Evolutionary conservation across 768 basidiomycete genomes (phyloP).

Genomic region (Auriscalpium vulgare): DNA sequence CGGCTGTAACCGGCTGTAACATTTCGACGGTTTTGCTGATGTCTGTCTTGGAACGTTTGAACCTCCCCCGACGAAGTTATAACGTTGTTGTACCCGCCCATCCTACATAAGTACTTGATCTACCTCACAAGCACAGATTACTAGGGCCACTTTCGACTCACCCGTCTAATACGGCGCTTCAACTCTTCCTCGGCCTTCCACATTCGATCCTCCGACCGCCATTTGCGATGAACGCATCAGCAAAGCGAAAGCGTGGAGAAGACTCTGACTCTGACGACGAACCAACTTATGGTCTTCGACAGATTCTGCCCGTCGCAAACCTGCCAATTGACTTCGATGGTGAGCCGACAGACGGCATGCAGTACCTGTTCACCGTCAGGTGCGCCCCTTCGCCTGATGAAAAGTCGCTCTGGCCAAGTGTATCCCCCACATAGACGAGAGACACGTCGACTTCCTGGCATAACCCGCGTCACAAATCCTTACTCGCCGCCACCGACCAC

Average conservation of each 20-base stretch:
- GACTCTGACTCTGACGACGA: constrained; percentile 59
- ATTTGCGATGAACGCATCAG: not conserved
- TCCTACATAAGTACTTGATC: too few relatives aligned
- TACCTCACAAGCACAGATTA: too few relatives aligned
- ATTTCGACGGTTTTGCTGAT: too few relatives aligned
- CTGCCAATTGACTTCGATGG: constrained; percentile 62
- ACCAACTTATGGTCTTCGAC: constrained; percentile 47
- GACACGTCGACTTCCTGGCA: constrained; percentile 53
- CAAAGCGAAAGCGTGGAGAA: constrained; percentile 41
- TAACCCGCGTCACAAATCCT: constrained; percentile 62
- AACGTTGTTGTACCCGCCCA: too few relatives aligned
- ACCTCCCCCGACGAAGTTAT: too few relatives aligned
- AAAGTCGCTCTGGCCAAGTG: not conserved
- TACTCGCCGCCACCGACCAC: constrained; percentile 35
- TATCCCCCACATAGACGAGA: constrained; percentile 46
- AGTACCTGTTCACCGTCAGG: constrained; percentile 81
- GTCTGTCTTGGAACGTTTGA: too few relatives aligned
- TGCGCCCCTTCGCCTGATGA: constrained; percentile 22
- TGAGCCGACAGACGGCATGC: constrained; percentile 61
- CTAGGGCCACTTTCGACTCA: too few relatives aligned
- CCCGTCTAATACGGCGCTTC: too few relatives aligned
- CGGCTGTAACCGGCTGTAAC: too few relatives aligned
- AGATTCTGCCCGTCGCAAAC: constrained; percentile 75
- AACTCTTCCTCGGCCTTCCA: too few relatives aligned
- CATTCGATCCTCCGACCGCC: too few relatives aligned